A percentile compares a stretch with the other conserved stretches of the same genome.
phyloP scores from a whole-genome alignment of 352 stramenopile genomes.

The Globisporangium nodosum region DNA sequence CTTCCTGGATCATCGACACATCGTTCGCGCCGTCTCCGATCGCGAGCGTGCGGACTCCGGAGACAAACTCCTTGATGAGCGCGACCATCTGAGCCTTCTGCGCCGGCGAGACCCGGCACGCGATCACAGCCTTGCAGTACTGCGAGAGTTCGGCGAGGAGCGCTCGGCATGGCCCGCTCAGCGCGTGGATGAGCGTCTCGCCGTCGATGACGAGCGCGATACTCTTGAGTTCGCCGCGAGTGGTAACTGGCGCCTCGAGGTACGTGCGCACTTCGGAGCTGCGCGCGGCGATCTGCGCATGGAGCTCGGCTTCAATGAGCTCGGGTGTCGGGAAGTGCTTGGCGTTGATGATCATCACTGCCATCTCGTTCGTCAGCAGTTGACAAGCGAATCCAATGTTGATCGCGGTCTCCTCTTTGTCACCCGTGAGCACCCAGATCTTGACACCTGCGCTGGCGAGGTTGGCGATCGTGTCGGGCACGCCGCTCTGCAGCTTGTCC shows the following conservation, averaged over 20 bases:
- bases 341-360: slow-evolving; percentile 58
- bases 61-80: slow-evolving; percentile 72
- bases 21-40: slow-evolving; percentile 95
- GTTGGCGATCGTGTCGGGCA: slow-evolving; percentile 84
- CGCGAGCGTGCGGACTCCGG: slow-evolving; percentile 70
- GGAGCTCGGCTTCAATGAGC: slow-evolving; percentile 40
- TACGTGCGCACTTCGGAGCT: slow-evolving; percentile 43
- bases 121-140: slow-evolving; percentile 85
- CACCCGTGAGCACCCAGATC: slow-evolving; percentile 93
- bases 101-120: slow-evolving; percentile 78
- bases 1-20: slow-evolving; percentile 94
- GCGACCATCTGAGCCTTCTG: slow-evolving; percentile 86
- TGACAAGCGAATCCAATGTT: slow-evolving; percentile 92
- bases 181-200: slow-evolving; percentile 56
- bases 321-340: slow-evolving; percentile 48
- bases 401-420: slow-evolving; percentile 94
- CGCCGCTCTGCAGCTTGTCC: slow-evolving; percentile 90
- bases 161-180: slow-evolving; percentile 32
- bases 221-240: slow-evolving; percentile 40
- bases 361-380: slow-evolving; percentile 81
- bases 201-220: slow-evolving; percentile 78
- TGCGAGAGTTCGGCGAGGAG: slow-evolving; percentile 65
- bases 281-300: slow-evolving; percentile 34
- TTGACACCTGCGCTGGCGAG: slow-evolving; percentile 86
- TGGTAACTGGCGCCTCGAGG: slow-evolving; percentile 32